Evolutionary conservation across 495 filamentous ascomycete species (phyloP).

Genomic region (Podospora pseudopauciseta): DNA sequence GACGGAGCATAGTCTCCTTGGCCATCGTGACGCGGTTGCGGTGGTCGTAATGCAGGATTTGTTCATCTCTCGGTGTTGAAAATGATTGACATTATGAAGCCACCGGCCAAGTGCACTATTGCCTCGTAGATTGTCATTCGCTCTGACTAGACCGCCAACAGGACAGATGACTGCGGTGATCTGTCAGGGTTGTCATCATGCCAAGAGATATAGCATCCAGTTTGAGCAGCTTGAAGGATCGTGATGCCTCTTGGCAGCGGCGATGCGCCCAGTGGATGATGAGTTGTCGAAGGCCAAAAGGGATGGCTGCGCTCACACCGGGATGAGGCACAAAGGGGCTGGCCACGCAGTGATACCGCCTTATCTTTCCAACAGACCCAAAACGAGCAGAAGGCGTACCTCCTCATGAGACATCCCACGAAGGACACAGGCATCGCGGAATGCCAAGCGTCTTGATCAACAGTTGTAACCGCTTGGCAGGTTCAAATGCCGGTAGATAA

Average conservation of each 20-base stretch:
- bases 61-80: neutral
- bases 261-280: neutral
- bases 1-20: neutral
- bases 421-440: slow-evolving; percentile 13
- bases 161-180: neutral
- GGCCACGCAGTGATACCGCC: neutral
- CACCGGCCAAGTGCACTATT: neutral
- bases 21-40: neutral
- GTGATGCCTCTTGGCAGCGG: neutral
- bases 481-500: slow-evolving; percentile 15
- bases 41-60: neutral
- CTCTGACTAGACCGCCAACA: neutral
- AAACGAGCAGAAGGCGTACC: neutral
- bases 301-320: neutral
- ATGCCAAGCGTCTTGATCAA: slow-evolving; percentile 28
- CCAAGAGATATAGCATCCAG: neutral
- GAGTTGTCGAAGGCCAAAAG: neutral
- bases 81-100: neutral
- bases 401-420: slow-evolving; percentile 21
- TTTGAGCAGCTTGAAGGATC: neutral
- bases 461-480: slow-evolving; percentile 29
- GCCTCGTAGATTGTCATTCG: neutral
- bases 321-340: neutral
- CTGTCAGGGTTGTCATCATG: neutral
- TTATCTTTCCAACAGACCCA: neutral